Percentiles rank a stretch among this genome's conserved stretches.
These are phyloP conservation scores for Microsporum canis DNA, from an alignment of 2,329 filamentous ascomycete genomes.

Conservation along the genomic window DNA sequence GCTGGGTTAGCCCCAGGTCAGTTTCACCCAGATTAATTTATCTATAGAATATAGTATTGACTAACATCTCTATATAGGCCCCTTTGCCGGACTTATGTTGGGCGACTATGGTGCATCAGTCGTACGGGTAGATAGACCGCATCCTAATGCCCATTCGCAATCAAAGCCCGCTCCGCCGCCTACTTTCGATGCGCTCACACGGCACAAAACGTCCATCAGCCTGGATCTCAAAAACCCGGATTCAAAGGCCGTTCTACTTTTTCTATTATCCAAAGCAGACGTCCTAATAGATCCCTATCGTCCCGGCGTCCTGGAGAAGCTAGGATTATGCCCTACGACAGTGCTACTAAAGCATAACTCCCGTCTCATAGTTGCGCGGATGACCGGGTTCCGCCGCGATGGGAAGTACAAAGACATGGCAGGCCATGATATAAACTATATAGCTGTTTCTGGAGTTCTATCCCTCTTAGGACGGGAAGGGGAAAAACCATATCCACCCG, in stretches of 20 bases:
- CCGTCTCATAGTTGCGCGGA: slow-evolving; percentile 65
- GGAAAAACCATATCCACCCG: slow-evolving; percentile 64
- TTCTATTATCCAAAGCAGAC: slow-evolving; percentile 54
- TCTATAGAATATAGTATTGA: neutral
- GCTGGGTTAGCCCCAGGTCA: slow-evolving; percentile 22
- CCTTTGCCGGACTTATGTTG: slow-evolving; percentile 78
- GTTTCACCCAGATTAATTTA: neutral
- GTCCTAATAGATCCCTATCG: slow-evolving; percentile 89
- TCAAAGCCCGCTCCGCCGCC: slow-evolving; percentile 30
- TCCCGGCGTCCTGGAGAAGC: slow-evolving; percentile 76
- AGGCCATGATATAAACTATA: slow-evolving; percentile 93
- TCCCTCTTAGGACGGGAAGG: slow-evolving; percentile 59
- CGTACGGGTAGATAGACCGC: slow-evolving; percentile 65
- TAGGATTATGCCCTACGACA: slow-evolving; percentile 60
- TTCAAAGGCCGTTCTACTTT: slow-evolving; percentile 56
- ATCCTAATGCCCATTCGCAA: slow-evolving; percentile 30
- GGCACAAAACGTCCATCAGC: slow-evolving; percentile 68
- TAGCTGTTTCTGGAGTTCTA: slow-evolving; percentile 73
- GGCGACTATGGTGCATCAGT: slow-evolving; percentile 83
- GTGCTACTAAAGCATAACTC: slow-evolving; percentile 58
- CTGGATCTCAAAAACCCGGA: slow-evolving; percentile 61
- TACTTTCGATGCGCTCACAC: slow-evolving; percentile 63
- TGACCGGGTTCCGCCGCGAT: slow-evolving; percentile 83
- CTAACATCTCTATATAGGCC: slow-evolving; percentile 45
- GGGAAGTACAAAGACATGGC: slow-evolving; percentile 80